Evolutionary conservation across 169 alveolate genomes (phyloP).

Genomic region (Amoebophrya sp.): DNA sequence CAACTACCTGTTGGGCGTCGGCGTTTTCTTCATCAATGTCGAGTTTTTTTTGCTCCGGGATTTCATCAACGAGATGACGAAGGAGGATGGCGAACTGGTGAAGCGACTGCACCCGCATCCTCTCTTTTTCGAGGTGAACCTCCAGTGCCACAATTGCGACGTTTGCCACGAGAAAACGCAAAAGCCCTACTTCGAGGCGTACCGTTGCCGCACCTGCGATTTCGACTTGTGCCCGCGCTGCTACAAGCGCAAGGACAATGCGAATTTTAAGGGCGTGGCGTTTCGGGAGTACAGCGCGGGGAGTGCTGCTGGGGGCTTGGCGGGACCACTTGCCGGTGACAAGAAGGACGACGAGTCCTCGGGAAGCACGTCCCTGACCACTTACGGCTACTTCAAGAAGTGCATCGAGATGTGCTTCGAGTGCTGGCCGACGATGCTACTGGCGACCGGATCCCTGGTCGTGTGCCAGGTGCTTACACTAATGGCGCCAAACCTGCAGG

Average conservation of each 20-base stretch:
- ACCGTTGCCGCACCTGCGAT: slow-evolving; percentile 36
- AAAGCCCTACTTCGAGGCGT: slow-evolving; percentile 30
- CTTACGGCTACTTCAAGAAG: not conserved
- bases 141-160: slow-evolving; percentile 33
- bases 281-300: too few relatives aligned
- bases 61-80: slow-evolving; percentile 12
- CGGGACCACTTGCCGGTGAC: not conserved
- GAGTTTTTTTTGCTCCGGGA: slow-evolving; percentile 21
- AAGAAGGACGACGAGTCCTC: not conserved
- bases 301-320: not conserved
- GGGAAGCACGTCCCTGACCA: not conserved
- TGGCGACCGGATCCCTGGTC: slow-evolving; percentile 4
- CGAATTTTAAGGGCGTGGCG: slow-evolving; percentile 26
- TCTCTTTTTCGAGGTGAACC: slow-evolving; percentile 29
- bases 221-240: slow-evolving; percentile 35
- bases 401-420: not conserved
- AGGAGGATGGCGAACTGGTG: slow-evolving; percentile 30
- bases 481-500: slow-evolving; percentile 19
- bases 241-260: slow-evolving; percentile 25
- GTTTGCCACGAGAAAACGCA: slow-evolving; percentile 31
- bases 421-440: slow-evolving; percentile 3
- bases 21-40: slow-evolving; percentile 15
- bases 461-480: not conserved
- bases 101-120: slow-evolving; percentile 32
- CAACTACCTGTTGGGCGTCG: slow-evolving; percentile 9